Evolutionary conservation across 345 rosid species (phyloP).

Genomic region (sweet orange (Citrus sinensis)): DNA sequence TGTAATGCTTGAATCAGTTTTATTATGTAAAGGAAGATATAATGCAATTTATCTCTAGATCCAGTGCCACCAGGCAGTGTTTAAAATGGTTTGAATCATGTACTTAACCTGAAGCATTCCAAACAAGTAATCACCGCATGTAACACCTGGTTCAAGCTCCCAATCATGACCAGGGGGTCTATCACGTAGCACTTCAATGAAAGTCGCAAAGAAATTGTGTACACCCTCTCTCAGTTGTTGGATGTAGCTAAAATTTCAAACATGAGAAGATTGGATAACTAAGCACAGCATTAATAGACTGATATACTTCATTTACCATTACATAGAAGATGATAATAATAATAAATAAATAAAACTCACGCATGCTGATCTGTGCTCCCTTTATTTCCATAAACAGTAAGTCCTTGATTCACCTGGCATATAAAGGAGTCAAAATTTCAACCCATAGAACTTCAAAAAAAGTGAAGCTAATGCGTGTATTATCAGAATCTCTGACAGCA

Average conservation of each 20-base stretch:
- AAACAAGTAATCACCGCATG: slow-evolving; percentile 96
- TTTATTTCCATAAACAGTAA: slow-evolving; percentile 94
- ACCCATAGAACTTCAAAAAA: background rate
- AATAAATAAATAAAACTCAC: slow-evolving; percentile 44
- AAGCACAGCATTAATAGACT: background rate
- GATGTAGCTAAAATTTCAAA: slow-evolving; percentile 58
- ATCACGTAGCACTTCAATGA: slow-evolving; percentile 92
- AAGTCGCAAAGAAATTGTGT: slow-evolving; percentile 93
- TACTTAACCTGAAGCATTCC: slow-evolving; percentile 92
- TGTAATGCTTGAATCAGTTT: slow-evolving; percentile 29
- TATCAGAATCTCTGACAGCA: background rate
- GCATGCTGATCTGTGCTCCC: slow-evolving; percentile 99
- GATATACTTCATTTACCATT: background rate
- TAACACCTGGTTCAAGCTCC: slow-evolving; percentile 99
- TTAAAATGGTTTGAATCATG: slow-evolving; percentile 6
- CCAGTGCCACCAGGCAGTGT: background rate
- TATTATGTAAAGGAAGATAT: slow-evolving; percentile 1
- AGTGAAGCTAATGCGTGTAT: background rate
- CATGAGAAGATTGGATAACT: slow-evolving; percentile 6
- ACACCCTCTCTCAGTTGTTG: slow-evolving; percentile 99
- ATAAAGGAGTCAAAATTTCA: slow-evolving; percentile 16
- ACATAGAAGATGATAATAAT: too few species aligned
- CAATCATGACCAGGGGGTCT: slow-evolving; percentile 99
- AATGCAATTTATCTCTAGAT: background rate
- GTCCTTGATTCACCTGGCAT: slow-evolving; percentile 92